phyloP scores from a whole-genome alignment of 371 early-diverging fungal genomes.

The Mortierella sp. region DNA sequence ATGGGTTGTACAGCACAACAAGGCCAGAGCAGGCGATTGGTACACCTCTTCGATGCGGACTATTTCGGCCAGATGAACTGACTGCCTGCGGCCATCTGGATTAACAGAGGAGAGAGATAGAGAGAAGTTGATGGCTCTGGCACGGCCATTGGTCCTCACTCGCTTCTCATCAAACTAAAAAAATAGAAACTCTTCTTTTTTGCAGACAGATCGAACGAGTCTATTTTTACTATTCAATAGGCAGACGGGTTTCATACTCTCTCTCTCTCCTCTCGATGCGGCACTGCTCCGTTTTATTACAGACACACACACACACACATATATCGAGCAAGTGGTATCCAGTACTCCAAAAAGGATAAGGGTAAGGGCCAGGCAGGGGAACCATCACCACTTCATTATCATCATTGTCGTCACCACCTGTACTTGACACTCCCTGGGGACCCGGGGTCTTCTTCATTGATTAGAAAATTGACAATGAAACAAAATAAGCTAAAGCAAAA shows the following conservation, averaged over 20 bases:
- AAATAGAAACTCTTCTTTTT: too few relatives aligned
- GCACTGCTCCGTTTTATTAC: not conserved
- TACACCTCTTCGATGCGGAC: slow-evolving; percentile 8
- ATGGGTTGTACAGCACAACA: not conserved
- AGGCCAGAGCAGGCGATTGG: slow-evolving; percentile 5
- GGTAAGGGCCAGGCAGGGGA: too few relatives aligned
- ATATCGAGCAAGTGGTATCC: too few relatives aligned
- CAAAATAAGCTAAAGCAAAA: not conserved
- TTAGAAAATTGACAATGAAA: not conserved
- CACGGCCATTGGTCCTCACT: slow-evolving; percentile 3
- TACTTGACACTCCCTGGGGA: too few relatives aligned
- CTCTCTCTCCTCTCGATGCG: not conserved
- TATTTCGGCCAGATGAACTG: not conserved
- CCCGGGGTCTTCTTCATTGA: too few relatives aligned
- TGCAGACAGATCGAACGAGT: not conserved
- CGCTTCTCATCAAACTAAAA: slow-evolving; percentile 3
- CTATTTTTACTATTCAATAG: not conserved
- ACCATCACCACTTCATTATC: too few relatives aligned
- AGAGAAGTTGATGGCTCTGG: slow-evolving; percentile 1
- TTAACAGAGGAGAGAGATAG: not conserved
- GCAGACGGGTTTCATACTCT: not conserved
- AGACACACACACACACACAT: too few relatives aligned
- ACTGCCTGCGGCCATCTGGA: not conserved
- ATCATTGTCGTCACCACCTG: too few relatives aligned
- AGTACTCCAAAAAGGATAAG: too few relatives aligned